A percentile compares a stretch with the other conserved stretches of the same genome.
phyloP scores from a whole-genome alignment of 2,329 filamentous ascomycete genomes.

The Clonostachys byssicola region DNA sequence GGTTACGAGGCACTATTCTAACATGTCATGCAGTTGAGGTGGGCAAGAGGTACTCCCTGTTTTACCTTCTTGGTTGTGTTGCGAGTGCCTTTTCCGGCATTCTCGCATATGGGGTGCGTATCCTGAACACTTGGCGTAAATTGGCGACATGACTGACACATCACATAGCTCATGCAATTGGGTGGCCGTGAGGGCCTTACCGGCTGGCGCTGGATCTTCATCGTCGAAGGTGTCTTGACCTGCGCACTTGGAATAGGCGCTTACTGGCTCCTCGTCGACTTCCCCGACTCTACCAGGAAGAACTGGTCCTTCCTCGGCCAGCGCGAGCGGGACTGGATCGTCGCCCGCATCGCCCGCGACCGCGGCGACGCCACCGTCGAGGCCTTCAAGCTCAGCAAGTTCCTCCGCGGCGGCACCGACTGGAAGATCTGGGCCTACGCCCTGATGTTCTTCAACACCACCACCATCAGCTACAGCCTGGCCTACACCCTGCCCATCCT shows the following conservation, averaged over 20 bases:
- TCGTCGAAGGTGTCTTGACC: slow-evolving; percentile 50
- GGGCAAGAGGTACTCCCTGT: slow-evolving; percentile 63
- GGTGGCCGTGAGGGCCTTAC: slow-evolving; percentile 46
- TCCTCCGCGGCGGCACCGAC: slow-evolving; percentile 42
- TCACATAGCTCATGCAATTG: slow-evolving; percentile 53
- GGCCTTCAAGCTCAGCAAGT: slow-evolving; percentile 41
- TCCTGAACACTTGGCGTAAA: background rate
- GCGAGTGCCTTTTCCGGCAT: slow-evolving; percentile 65
- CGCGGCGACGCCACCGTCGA: slow-evolving; percentile 53
- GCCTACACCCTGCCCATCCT: slow-evolving; percentile 79
- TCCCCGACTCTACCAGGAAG: slow-evolving; percentile 51
- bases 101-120: slow-evolving; percentile 61
- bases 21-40: slow-evolving; percentile 48
- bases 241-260: slow-evolving; percentile 40
- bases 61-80: slow-evolving; percentile 65
- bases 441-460: slow-evolving; percentile 59
- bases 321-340: slow-evolving; percentile 47
- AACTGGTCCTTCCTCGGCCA: slow-evolving; percentile 48
- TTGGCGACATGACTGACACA: slow-evolving; percentile 3
- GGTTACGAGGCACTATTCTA: background rate
- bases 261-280: slow-evolving; percentile 60
- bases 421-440: slow-evolving; percentile 60
- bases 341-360: slow-evolving; percentile 50
- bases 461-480: slow-evolving; percentile 70
- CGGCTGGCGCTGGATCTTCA: slow-evolving; percentile 68